Evolutionary conservation across 2,329 filamentous ascomycete species (phyloP).

Genomic region (Alternaria incomplexa): DNA sequence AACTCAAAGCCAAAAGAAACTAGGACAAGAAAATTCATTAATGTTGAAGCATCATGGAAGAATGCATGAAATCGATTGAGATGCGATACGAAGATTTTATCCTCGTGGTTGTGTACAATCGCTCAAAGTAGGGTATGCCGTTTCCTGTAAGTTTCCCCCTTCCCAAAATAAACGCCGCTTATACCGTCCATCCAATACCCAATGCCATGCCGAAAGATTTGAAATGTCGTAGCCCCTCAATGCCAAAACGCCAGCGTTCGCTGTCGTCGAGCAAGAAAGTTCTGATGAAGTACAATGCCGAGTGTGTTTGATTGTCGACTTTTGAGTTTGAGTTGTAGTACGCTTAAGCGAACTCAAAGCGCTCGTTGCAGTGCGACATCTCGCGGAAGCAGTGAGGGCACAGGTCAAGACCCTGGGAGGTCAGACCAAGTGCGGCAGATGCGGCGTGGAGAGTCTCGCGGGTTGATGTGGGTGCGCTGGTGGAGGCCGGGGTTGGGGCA

Average conservation of each 20-base stretch:
- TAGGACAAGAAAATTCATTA: not conserved
- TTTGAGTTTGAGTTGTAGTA: not conserved
- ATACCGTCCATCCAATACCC: not conserved
- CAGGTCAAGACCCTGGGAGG: constrained; percentile 29
- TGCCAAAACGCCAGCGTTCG: not conserved
- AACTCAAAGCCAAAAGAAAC: not conserved
- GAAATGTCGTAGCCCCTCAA: not conserved
- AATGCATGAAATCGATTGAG: not conserved
- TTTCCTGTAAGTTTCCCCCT: not conserved
- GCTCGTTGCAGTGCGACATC: constrained; percentile 33
- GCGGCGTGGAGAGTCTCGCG: constrained; percentile 32
- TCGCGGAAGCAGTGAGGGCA: constrained; percentile 38
- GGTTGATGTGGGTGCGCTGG: constrained; percentile 18
- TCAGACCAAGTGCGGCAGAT: constrained; percentile 22
- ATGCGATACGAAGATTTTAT: not conserved
- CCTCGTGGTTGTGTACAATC: not conserved
- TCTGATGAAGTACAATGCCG: not conserved
- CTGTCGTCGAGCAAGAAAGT: not conserved
- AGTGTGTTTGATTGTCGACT: not conserved
- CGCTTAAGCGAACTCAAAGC: constrained; percentile 31
- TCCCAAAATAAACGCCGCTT: constrained; percentile 2
- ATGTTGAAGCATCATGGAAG: not conserved
- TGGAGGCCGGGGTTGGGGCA: constrained; percentile 26
- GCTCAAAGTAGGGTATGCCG: constrained; percentile 11
- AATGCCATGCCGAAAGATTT: not conserved